Evolutionary conservation across 163 green algal species (phyloP), one percentile per base, ranked within the genome.

Genomic region (Scenedesmus sp.): DNA sequence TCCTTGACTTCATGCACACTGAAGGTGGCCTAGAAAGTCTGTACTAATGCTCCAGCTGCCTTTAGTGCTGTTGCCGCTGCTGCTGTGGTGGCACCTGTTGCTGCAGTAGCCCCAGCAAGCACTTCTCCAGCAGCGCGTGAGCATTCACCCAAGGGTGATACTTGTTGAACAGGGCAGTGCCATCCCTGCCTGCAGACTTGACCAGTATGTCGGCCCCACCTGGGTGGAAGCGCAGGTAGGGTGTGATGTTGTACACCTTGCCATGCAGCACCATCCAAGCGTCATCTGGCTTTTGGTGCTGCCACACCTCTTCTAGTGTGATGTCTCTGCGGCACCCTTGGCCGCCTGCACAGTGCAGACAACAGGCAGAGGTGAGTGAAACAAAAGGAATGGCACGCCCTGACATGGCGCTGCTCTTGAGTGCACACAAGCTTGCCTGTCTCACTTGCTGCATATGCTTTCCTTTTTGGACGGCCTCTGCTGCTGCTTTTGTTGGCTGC

Each of bases 161-260:
- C 83, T 98, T 98, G 42, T 95, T 93, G 90, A 99, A 99, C 40
- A 98, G 93, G 0, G 96, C 93, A 0, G 97, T 99, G 65, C 93
- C 95, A 87, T 99, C 98, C 76, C 94, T 96, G 18, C 98, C 98
- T 3, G 96, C 94, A 0, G 95, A 94, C 81, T 96, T 95, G 46
- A 97, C 70, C 30, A 99, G 93, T 44, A 98, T 95, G 30, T 88
- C 83, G n/a, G 56, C 83, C 37, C 83, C 83, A 0, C 98, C 98
- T 0, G 98, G 98, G 91, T 99, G 98, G 90, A 97, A 99, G 0
- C 89, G 88, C 16, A 99, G 78, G 94, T 99, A 99, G 2, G 94
- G 95, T 1, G 94, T 98, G 24, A 99, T 94, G 94, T 99, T 98
- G 95, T 99, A 99, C 44, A 99, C 97, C 68, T 81, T 88, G 37